Evolutionary conservation across 2,329 filamentous ascomycete genomes (phyloP), one percentile per base, ranked within the genome.

Genomic region (Simplicillium sp.): DNA sequence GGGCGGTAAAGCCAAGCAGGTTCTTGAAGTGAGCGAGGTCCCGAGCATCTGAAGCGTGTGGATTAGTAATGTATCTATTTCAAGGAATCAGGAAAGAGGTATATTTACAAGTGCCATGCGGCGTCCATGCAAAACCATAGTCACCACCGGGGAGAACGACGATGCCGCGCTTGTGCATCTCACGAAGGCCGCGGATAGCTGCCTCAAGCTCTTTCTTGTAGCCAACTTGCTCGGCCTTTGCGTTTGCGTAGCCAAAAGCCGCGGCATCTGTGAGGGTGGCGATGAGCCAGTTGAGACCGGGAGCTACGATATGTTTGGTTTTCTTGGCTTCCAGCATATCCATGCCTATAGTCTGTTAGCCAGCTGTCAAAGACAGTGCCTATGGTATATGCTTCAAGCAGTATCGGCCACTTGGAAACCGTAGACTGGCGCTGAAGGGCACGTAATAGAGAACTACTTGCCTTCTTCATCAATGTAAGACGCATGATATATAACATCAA

Each of bases 401-500:
- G 20, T 9, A 9, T 25, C 6, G 20, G 9, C 20, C 20, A 25
- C 20, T n/a, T n/a, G n/a, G n/a, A n/a, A n/a, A n/a, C n/a, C n/a
- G n/a, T n/a, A n/a, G n/a, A n/a, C n/a, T n/a, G n/a, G n/a, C 20
- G 20, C 20, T 25, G 9, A 6, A 25, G 9, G 9, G 20, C 20
- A 25, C 6, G 20, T 9, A 9, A 25, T 9, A 28, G 33, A 39
- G 16, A 12, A 39, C 7, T 17, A n/a, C 35, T 15, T 39, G 34
- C 58, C 59, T 39, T 60, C 52, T 20, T 63, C 60, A 41, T 71
- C 65, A 12, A 65, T 65, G 38, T 60, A 70, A 0, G 58, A 64
- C 1, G 62, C 67, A 45, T 71, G 66, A 44, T 65, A 71, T 34
- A 71, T 68, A 7, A 68, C 60, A 37, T 71, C 67, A 1, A 71